phyloP scores from a whole-genome alignment of 805 yeast genomes.

The Ogataea haglerorum region DNA sequence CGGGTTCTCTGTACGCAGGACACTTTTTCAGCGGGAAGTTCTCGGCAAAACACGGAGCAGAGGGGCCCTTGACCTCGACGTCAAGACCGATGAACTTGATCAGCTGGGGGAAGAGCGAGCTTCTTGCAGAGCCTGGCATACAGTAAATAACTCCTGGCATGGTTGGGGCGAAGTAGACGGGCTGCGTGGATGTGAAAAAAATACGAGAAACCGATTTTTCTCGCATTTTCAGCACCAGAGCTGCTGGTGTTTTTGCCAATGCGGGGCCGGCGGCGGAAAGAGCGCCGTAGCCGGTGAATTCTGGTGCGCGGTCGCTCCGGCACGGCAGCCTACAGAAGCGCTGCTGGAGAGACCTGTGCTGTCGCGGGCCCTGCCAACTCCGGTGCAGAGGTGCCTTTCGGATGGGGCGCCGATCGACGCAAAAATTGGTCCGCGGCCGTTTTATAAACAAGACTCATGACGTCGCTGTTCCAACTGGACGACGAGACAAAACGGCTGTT shows the following conservation, averaged over 20 bases:
- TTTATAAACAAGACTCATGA: slow-evolving; percentile 15
- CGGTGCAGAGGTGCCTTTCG: background rate
- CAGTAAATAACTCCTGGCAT: background rate
- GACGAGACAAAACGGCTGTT: slow-evolving; percentile 56
- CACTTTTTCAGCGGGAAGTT: slow-evolving; percentile 60
- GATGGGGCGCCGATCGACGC: slow-evolving; percentile 8
- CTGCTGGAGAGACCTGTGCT: too few species aligned
- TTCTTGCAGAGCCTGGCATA: slow-evolving; percentile 3
- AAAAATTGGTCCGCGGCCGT: background rate
- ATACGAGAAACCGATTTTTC: background rate
- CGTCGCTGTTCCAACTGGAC: slow-evolving; percentile 40
- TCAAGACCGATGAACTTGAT: slow-evolving; percentile 55
- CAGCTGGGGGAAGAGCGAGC: slow-evolving; percentile 42
- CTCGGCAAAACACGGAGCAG: slow-evolving; percentile 41
- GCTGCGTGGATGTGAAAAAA: too few species aligned
- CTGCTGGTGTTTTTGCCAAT: too few species aligned
- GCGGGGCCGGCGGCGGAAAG: too few species aligned
- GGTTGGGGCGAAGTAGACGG: too few species aligned
- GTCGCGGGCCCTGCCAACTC: too few species aligned
- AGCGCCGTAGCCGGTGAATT: too few species aligned
- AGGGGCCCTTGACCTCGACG: slow-evolving; percentile 39
- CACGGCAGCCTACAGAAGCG: too few species aligned
- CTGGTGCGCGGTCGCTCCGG: too few species aligned
- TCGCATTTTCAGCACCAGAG: background rate
- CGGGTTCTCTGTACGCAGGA: slow-evolving; percentile 63